Base-by-base conservation (phyloP, 345 rosid species). In the Rhodamnia rubescens region DNA sequence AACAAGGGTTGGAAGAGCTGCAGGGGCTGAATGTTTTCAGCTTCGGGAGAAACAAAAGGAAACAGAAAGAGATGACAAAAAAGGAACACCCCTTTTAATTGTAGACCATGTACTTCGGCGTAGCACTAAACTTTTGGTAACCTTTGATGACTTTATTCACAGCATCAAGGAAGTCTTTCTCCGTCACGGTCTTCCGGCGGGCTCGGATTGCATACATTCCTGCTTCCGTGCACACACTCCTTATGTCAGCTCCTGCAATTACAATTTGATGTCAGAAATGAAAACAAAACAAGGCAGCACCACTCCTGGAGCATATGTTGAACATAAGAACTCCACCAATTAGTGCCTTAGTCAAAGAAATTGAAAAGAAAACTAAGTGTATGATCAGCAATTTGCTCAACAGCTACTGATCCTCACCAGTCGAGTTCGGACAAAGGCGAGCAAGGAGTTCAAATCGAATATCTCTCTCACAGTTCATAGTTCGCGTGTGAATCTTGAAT, bases 191-290 rank as follows among this genome's bases (percentile, higher is more conserved):
- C 90, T 96, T 96, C 87, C 98, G 90, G 58, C 99, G 89, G 6
- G 98, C 99, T 78, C 99, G 88, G 83, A 96, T 95, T 10, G 99
- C 98, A 83, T 87, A 95, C 99, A 96, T 94, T 29, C 99, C 99
- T 5, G 99, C 99, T 88, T 96, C 99, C 0, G 99, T 96, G 92
- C 99, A 96, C 18, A 96, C 99, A 82, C 98, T 95, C 87, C 99
- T 90, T 58, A 96, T 96, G 87, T 96, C 98, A 85, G 99, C 98
- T 85, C 99, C 99, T 96, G 91, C 81, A 54, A 57, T 84, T 80
- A 49, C 56, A 84, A 51, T 53, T 85, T 16, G 64, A 16, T 42
- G 55, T 16, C 80, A 69, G 26, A 18, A 36, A 69, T 69, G 12
- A 18, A 1, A 36, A 69, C 26, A 69, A 69, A 36, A 16, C 47